phyloP scores from a whole-genome alignment of 768 basidiomycete genomes.

The Phylloporus rhodoxanthus region DNA sequence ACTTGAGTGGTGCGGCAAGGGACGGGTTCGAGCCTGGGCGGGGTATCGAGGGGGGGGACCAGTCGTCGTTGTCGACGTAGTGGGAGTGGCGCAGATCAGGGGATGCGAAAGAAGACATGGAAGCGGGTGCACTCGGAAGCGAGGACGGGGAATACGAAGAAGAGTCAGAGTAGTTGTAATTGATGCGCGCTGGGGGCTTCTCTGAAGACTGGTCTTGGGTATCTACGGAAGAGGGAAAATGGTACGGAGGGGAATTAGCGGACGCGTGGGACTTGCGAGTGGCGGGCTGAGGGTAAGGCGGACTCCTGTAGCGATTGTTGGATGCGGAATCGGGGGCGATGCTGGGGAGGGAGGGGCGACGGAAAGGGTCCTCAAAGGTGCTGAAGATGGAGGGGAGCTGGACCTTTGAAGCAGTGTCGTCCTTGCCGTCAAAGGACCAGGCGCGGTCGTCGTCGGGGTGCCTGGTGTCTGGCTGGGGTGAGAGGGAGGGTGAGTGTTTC shows the following conservation, averaged over 20 bases:
- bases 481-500: constrained; percentile 46
- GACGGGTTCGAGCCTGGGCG: constrained; percentile 63
- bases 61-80: constrained; percentile 46
- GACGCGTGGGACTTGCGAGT: constrained; percentile 46
- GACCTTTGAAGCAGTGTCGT: constrained; percentile 47
- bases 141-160: constrained; percentile 46
- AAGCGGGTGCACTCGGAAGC: constrained; percentile 48
- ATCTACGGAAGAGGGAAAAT: constrained; percentile 51
- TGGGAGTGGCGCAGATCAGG: constrained; percentile 42
- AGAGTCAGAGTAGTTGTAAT: constrained; percentile 37
- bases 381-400: constrained; percentile 73
- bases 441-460: constrained; percentile 10
- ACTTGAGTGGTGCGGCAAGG: constrained; percentile 48
- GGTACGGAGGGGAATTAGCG: constrained; percentile 38
- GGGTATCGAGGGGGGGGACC: constrained; percentile 55
- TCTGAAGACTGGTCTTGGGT: constrained; percentile 37
- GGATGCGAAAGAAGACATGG: constrained; percentile 46
- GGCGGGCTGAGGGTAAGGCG: constrained; percentile 50
- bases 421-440: constrained; percentile 36
- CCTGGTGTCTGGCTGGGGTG: constrained; percentile 42
- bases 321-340: constrained; percentile 44
- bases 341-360: constrained; percentile 61
- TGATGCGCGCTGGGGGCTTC: constrained; percentile 31
- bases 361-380: constrained; percentile 57
- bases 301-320: constrained; percentile 43